Conservation (phyloP, 2,329 filamentous ascomycete genomes). For the Rhynchosporium secalis region DNA sequence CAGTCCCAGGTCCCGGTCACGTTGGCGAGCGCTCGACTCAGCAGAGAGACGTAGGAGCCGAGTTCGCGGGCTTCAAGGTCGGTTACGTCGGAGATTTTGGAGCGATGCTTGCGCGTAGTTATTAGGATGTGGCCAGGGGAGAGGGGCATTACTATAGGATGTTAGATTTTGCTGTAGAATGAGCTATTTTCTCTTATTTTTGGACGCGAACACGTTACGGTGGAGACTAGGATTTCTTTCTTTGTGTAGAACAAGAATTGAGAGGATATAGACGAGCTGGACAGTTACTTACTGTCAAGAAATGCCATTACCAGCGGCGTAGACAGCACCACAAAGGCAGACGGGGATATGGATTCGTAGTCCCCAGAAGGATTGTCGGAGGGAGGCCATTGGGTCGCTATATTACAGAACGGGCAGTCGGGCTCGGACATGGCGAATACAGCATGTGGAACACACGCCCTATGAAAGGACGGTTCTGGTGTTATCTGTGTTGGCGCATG, state of each 20-base stretch:
- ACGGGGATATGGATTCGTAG: slow-evolving; percentile 40
- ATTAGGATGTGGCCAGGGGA: slow-evolving; percentile 81
- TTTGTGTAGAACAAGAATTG: background rate
- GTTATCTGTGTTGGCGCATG: slow-evolving; percentile 26
- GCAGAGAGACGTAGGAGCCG: slow-evolving; percentile 65
- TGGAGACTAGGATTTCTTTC: background rate
- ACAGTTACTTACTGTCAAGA: slow-evolving; percentile 61
- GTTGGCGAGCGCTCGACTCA: slow-evolving; percentile 69
- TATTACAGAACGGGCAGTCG: slow-evolving; percentile 63
- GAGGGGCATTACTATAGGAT: slow-evolving; percentile 66
- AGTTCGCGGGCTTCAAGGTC: slow-evolving; percentile 65
- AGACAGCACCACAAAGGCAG: slow-evolving; percentile 68
- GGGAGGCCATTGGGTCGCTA: slow-evolving; percentile 51
- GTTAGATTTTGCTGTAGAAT: background rate
- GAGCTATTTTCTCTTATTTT: no score
- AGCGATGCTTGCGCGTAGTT: slow-evolving; percentile 73
- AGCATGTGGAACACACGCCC: slow-evolving; percentile 3
- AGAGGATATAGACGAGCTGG: no score
- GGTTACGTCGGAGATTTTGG: slow-evolving; percentile 73
- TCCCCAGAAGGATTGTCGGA: slow-evolving; percentile 44
- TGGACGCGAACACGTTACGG: background rate
- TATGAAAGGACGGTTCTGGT: slow-evolving; percentile 13
- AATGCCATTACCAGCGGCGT: slow-evolving; percentile 80
- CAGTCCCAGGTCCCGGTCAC: slow-evolving; percentile 77
- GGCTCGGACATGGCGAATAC: slow-evolving; percentile 9